A percentile compares a stretch with the other conserved stretches of the same genome.
These are phyloP conservation scores for Cryptosporidium sp. DNA, from an alignment of 169 alveolate genomes.

Conservation along the genomic window DNA sequence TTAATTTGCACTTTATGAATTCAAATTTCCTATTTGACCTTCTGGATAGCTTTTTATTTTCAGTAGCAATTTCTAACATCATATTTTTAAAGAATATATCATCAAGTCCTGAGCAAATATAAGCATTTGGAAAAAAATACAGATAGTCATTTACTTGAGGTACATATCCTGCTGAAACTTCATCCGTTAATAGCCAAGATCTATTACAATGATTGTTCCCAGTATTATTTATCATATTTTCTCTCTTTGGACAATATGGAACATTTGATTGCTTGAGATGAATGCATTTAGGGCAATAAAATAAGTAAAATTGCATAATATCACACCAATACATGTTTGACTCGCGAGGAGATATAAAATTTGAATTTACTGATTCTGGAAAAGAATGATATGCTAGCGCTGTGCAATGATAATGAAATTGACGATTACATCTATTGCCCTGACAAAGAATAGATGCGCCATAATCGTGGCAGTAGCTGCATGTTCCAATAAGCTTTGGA, in stretches of 20 bases:
- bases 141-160: constrained; percentile 62
- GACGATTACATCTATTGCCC: constrained; percentile 37
- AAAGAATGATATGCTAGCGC: constrained; percentile 51
- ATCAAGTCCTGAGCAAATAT: constrained; percentile 25
- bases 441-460: constrained; percentile 71
- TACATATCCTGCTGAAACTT: constrained; percentile 11
- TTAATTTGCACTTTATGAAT: constrained; percentile 51
- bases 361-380: constrained; percentile 49
- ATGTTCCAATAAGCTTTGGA: constrained; percentile 24
- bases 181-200: constrained; percentile 20
- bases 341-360: constrained; percentile 56
- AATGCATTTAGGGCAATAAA: constrained; percentile 69
- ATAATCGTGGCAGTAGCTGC: constrained; percentile 43
- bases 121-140: constrained; percentile 58
- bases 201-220: constrained; percentile 15
- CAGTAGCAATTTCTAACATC: neutral
- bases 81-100: constrained; percentile 49
- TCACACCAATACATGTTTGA: constrained; percentile 67
- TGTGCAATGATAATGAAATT: constrained; percentile 62
- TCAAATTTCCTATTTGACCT: constrained; percentile 25
- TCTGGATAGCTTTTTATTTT: neutral
- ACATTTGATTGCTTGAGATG: constrained; percentile 39
- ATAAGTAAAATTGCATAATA: constrained; percentile 34
- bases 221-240: constrained; percentile 16
- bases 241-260: constrained; percentile 60